phyloP scores from a whole-genome alignment of 768 basidiomycete species.

The Cystoderma amianthinum region DNA sequence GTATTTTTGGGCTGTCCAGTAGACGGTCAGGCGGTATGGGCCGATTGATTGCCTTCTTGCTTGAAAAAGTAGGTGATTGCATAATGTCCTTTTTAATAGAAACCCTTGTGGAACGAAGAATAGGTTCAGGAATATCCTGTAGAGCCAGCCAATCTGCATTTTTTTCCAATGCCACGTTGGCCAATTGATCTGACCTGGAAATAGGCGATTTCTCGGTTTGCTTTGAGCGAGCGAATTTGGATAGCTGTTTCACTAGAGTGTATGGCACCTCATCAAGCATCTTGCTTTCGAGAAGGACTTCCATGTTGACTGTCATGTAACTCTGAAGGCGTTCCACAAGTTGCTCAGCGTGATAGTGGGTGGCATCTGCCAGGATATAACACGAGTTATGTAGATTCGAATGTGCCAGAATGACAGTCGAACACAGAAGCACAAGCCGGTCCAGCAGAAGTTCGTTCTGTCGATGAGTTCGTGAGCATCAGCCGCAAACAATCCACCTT shows the following conservation, averaged over 20 bases:
- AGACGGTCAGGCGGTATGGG: slow-evolving; percentile 13
- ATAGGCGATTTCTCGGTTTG: slow-evolving; percentile 67
- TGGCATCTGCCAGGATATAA: slow-evolving; percentile 76
- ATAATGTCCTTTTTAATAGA: slow-evolving; percentile 10
- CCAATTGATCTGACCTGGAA: slow-evolving; percentile 47
- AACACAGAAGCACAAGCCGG: slow-evolving; percentile 78
- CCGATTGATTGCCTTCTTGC: slow-evolving; percentile 7
- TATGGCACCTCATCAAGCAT: slow-evolving; percentile 73
- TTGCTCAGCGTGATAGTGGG: slow-evolving; percentile 63
- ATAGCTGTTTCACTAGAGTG: slow-evolving; percentile 61
- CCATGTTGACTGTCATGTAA: slow-evolving; percentile 81
- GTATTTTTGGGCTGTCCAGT: slow-evolving; percentile 10
- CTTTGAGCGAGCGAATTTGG: slow-evolving; percentile 42
- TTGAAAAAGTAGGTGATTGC: slow-evolving; percentile 12
- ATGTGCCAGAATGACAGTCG: slow-evolving; percentile 60
- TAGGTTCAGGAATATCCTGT: slow-evolving; percentile 61
- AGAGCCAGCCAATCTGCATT: slow-evolving; percentile 64
- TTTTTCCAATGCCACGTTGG: slow-evolving; percentile 48
- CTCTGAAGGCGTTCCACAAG: slow-evolving; percentile 67
- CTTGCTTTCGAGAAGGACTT: slow-evolving; percentile 74
- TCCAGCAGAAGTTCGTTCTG: slow-evolving; percentile 90
- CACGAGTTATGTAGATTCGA: slow-evolving; percentile 72
- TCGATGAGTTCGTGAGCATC: neutral
- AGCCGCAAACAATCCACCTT: neutral
- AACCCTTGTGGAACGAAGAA: slow-evolving; percentile 24